A percentile compares a stretch with the other conserved stretches of the same genome.
Evolutionary conservation across 2,329 filamentous ascomycete species (phyloP).

Genomic region (Ophiostoma ulmi): DNA sequence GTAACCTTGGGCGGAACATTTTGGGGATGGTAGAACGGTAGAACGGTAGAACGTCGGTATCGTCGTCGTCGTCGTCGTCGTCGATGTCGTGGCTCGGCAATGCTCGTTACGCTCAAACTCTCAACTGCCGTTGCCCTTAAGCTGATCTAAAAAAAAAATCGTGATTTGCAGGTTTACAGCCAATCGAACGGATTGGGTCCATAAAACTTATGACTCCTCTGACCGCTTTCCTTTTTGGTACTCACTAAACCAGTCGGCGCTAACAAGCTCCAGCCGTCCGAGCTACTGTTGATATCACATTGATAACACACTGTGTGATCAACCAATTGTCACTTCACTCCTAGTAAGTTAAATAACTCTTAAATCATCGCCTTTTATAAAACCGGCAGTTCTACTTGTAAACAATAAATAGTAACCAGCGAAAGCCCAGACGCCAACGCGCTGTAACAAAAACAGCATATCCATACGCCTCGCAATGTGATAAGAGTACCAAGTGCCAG

Average conservation of each 20-base stretch:
- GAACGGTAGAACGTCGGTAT: not conserved
- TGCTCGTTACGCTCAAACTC: not conserved
- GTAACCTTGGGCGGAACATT: conserved; percentile 53
- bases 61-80: not conserved
- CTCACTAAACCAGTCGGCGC: not conserved
- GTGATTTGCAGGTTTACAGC: conserved; percentile 1
- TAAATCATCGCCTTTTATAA: not conserved
- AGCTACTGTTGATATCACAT: not conserved
- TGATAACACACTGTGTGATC: too few species aligned
- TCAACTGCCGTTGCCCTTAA: not conserved
- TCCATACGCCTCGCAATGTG: conserved; percentile 12
- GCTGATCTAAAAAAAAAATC: conserved; percentile 15
- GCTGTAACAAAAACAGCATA: conserved; percentile 10
- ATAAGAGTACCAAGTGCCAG: not conserved
- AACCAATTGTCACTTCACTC: too few species aligned
- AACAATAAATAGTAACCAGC: not conserved
- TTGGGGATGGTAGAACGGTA: not conserved
- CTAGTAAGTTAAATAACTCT: not conserved
- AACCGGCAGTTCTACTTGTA: not conserved
- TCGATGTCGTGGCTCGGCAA: not conserved
- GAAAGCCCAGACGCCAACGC: conserved; percentile 1
- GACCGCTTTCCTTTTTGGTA: conserved; percentile 18
- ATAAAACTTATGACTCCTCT: conserved; percentile 16
- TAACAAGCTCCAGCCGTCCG: not conserved
- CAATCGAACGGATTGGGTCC: not conserved